These are phyloP conservation scores for Scleromitrula shiraiana DNA, from an alignment of 2,329 filamentous ascomycete genomes.

Conservation along the genomic window DNA sequence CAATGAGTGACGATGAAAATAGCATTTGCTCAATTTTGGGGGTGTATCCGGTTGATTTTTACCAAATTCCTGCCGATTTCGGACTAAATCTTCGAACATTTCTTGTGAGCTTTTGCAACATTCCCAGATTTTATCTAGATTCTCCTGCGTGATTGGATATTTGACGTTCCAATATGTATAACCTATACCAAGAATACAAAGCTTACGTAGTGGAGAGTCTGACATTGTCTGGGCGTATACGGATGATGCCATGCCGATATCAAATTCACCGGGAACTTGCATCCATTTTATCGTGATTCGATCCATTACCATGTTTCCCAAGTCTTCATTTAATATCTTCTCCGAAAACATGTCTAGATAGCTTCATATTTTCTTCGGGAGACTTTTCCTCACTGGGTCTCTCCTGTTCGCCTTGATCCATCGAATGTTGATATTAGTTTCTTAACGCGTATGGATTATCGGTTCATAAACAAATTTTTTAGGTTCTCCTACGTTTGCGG, in stretches of 20 bases:
- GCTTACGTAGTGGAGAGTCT: neutral
- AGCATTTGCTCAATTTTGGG: neutral
- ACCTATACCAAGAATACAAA: neutral
- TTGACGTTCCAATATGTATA: neutral
- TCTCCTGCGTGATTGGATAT: neutral
- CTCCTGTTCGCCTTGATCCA: too few species aligned
- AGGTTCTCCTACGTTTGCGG: too few species aligned
- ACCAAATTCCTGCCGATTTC: neutral
- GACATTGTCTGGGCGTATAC: neutral
- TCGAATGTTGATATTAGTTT: too few species aligned
- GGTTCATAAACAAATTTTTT: too few species aligned
- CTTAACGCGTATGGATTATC: too few species aligned
- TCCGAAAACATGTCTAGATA: neutral
- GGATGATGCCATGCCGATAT: too few species aligned
- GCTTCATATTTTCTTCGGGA: neutral
- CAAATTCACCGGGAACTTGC: too few species aligned
- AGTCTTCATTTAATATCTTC: neutral
- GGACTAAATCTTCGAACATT: too few species aligned
- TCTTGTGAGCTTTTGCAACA: too few species aligned
- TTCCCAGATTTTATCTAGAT: neutral
- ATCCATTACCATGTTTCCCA: conserved; percentile 8
- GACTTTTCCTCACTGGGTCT: too few species aligned
- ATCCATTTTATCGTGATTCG: too few species aligned
- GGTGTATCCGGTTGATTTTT: neutral
- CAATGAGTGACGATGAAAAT: neutral